These are phyloP conservation scores for Aspergillus sp. DNA, from an alignment of 2,329 filamentous ascomycete species.

Conservation along the genomic window DNA sequence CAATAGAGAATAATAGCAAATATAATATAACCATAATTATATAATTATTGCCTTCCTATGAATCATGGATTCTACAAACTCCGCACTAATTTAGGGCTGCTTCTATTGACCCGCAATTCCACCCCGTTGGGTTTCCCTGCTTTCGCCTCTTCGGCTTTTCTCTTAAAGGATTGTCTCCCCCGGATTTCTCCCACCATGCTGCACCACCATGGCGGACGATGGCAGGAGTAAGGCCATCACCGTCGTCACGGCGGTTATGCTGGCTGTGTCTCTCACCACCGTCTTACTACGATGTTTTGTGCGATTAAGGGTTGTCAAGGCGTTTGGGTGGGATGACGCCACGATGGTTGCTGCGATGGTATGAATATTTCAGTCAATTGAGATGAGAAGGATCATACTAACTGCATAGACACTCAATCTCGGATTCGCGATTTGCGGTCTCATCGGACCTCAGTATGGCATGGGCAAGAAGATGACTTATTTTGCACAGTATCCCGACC, in stretches of 20 bases:
- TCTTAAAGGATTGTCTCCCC: too few relatives aligned
- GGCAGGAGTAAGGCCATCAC: slow-evolving; percentile 1
- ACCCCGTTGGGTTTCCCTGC: too few relatives aligned
- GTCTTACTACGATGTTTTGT: slow-evolving; percentile 38
- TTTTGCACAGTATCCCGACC: slow-evolving; percentile 12
- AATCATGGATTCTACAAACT: too few relatives aligned
- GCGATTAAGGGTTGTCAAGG: slow-evolving; percentile 34
- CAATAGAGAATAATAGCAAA: too few relatives aligned
- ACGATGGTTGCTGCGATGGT: slow-evolving; percentile 28
- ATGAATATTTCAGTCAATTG: not conserved
- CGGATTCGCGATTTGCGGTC: slow-evolving; percentile 21
- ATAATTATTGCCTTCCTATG: too few relatives aligned
- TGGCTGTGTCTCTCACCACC: slow-evolving; percentile 35
- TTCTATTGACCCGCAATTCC: too few relatives aligned
- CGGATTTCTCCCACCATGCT: too few relatives aligned
- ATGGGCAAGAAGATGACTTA: slow-evolving; percentile 16
- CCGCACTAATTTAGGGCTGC: too few relatives aligned
- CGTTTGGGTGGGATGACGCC: slow-evolving; percentile 32
- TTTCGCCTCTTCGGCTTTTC: too few relatives aligned
- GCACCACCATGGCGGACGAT: slow-evolving; percentile 1
- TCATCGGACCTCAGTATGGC: slow-evolving; percentile 20
- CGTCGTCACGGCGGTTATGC: slow-evolving; percentile 30
- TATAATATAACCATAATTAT: too few relatives aligned
- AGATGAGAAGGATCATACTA: not conserved
- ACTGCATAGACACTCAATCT: slow-evolving; percentile 17